These are phyloP conservation scores for Candida smagusa DNA, from an alignment of 1,139 yeast genomes.

Conservation along the genomic window DNA sequence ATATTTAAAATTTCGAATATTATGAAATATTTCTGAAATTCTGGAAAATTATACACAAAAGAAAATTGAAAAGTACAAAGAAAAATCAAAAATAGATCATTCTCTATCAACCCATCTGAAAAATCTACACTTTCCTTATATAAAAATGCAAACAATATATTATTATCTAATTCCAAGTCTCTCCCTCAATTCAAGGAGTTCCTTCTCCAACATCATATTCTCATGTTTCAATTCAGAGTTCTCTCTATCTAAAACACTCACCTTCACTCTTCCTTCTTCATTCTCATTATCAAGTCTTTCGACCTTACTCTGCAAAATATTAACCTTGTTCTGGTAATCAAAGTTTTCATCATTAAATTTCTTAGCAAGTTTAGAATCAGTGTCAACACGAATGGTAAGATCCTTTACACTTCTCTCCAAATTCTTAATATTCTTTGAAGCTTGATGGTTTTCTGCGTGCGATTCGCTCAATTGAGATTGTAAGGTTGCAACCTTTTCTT, in stretches of 20 bases:
- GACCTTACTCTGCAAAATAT: conserved; percentile 33
- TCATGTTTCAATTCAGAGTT: conserved; percentile 51
- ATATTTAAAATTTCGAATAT: too few relatives aligned
- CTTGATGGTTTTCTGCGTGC: conserved; percentile 28
- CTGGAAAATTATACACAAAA: too few relatives aligned
- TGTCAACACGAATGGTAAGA: conserved; percentile 34
- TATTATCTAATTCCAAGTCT: conserved; percentile 18
- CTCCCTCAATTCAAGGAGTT: conserved; percentile 60
- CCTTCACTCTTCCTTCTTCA: conserved; percentile 40
- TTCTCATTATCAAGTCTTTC: conserved; percentile 35
- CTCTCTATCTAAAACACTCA: conserved; percentile 35
- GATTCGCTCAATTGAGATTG: conserved; percentile 30
- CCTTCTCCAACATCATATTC: conserved; percentile 57
- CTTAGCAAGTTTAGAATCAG: conserved; percentile 37
- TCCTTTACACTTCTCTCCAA: conserved; percentile 35
- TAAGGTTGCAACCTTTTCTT: conserved; percentile 33
- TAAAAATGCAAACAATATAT: too few relatives aligned
- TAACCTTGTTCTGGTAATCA: conserved; percentile 41
- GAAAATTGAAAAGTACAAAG: too few relatives aligned
- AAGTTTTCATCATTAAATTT: conserved; percentile 48
- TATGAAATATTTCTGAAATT: too few relatives aligned
- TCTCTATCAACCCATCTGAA: background rate
- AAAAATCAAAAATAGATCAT: too few relatives aligned
- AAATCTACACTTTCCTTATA: background rate
- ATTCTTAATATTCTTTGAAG: conserved; percentile 28